phyloP scores from a whole-genome alignment of 164 flowering plant species.

The Berberis vulgaris region DNA sequence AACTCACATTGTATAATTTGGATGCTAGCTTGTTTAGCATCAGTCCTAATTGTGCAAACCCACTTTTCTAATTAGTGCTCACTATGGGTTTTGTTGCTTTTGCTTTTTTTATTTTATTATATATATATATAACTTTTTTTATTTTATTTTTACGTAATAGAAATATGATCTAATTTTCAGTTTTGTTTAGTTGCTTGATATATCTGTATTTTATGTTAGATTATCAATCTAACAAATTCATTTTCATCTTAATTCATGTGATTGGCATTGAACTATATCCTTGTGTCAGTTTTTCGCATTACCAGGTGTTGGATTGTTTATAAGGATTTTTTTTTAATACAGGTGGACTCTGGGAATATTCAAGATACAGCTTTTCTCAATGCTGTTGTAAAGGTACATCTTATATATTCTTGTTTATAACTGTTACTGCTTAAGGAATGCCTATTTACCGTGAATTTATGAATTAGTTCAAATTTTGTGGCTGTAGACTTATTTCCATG shows the following conservation, averaged over 20 bases:
- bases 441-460: neutral
- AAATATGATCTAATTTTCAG: neutral
- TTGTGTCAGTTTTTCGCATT: neutral
- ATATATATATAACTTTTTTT: too few relatives aligned
- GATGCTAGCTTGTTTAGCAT: too few relatives aligned
- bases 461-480: neutral
- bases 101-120: too few relatives aligned
- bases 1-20: too few relatives aligned
- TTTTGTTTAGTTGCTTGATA: neutral
- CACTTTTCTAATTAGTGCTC: too few relatives aligned
- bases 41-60: too few relatives aligned
- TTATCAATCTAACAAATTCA: neutral
- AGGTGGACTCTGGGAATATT: constrained; percentile 60
- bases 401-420: neutral
- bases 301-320: neutral
- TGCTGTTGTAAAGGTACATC: constrained; percentile 94
- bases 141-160: too few relatives aligned
- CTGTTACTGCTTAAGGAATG: neutral
- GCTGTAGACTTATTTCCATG: neutral
- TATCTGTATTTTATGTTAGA: neutral
- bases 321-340: constrained; percentile 6
- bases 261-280: neutral
- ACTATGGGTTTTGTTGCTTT: too few relatives aligned
- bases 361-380: constrained; percentile 73
- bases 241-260: neutral